A percentile compares a stretch with the other conserved stretches of the same genome.
These are phyloP conservation scores for Lyophyllum shimeji DNA, from an alignment of 768 basidiomycete genomes.

Conservation along the genomic window DNA sequence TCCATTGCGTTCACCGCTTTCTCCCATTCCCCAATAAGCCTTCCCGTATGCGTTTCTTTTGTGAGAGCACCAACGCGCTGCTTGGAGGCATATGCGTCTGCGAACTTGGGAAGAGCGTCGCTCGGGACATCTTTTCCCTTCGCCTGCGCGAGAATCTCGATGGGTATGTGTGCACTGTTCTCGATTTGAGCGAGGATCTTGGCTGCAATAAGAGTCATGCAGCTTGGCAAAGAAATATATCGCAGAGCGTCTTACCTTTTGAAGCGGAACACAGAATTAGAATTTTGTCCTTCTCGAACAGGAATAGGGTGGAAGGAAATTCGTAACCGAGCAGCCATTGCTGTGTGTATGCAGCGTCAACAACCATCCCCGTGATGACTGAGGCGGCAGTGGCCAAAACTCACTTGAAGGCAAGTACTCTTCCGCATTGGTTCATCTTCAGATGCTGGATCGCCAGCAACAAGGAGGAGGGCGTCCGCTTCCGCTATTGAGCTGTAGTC, in stretches of 20 bases:
- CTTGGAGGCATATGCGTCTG: conserved; percentile 57
- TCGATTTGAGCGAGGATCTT: conserved; percentile 83
- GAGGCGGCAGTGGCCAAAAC: conserved; percentile 18
- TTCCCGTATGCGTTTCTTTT: conserved; percentile 86
- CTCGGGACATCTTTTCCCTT: conserved; percentile 78
- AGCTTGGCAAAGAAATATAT: neutral
- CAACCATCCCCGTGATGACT: neutral
- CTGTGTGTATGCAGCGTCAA: conserved; percentile 40
- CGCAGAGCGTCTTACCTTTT: conserved; percentile 59
- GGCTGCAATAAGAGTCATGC: conserved; percentile 43
- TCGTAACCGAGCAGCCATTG: conserved; percentile 98
- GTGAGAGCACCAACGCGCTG: conserved; percentile 70
- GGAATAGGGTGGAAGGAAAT: conserved; percentile 90
- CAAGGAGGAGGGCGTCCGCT: conserved; percentile 66
- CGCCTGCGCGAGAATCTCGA: conserved; percentile 78
- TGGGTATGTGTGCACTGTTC: conserved; percentile 52
- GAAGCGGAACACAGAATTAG: conserved; percentile 82
- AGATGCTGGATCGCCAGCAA: conserved; percentile 74
- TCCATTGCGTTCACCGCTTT: conserved; percentile 52
- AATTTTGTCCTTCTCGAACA: conserved; percentile 78
- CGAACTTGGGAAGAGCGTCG: conserved; percentile 71
- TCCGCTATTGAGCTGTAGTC: conserved; percentile 70
- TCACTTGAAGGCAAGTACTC: conserved; percentile 88
- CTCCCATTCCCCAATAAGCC: conserved; percentile 86
- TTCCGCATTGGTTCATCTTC: conserved; percentile 93